These are phyloP conservation scores for Termitomyces sp. DNA, from an alignment of 768 basidiomycete species.

Conservation along the genomic window DNA sequence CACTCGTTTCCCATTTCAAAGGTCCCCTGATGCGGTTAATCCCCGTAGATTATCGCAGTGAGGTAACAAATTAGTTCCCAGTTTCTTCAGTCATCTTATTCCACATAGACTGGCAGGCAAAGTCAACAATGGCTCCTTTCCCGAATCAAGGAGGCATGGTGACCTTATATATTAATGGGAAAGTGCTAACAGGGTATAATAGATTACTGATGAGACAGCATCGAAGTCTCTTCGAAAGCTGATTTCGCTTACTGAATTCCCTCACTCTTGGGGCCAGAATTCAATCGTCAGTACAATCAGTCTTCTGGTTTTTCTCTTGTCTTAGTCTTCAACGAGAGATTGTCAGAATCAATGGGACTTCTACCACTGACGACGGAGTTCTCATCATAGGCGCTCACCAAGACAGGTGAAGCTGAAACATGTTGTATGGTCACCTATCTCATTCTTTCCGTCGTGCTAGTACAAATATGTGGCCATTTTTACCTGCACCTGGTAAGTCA, in stretches of 20 bases:
- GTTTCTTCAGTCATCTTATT: constrained; percentile 10
- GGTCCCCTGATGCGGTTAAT: constrained; percentile 8
- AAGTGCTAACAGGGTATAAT: constrained; percentile 1
- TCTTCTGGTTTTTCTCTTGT: constrained; percentile 7
- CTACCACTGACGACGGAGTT: constrained; percentile 49
- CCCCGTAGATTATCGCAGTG: constrained; percentile 61
- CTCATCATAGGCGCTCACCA: constrained; percentile 78
- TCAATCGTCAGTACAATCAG: constrained; percentile 45
- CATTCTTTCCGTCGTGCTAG: constrained; percentile 24
- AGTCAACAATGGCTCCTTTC: constrained; percentile 75
- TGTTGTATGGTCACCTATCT: constrained; percentile 1
- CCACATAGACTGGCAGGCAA: constrained; percentile 58
- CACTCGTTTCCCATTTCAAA: constrained; percentile 1
- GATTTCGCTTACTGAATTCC: constrained; percentile 68
- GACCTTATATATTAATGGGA: constrained; percentile 3
- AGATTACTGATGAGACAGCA: constrained; percentile 65
- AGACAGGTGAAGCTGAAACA: constrained; percentile 51
- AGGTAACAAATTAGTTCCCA: constrained; percentile 36
- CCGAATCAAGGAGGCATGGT: constrained; percentile 55
- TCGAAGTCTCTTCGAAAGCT: constrained; percentile 44
- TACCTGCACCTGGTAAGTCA: constrained; percentile 63
- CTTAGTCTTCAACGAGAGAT: constrained; percentile 41
- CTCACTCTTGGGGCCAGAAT: constrained; percentile 83
- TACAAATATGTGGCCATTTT: constrained; percentile 74
- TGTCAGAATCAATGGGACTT: constrained; percentile 69